phyloP scores from a whole-genome alignment of 306 rosid genomes.

The Casuarina glauca region DNA sequence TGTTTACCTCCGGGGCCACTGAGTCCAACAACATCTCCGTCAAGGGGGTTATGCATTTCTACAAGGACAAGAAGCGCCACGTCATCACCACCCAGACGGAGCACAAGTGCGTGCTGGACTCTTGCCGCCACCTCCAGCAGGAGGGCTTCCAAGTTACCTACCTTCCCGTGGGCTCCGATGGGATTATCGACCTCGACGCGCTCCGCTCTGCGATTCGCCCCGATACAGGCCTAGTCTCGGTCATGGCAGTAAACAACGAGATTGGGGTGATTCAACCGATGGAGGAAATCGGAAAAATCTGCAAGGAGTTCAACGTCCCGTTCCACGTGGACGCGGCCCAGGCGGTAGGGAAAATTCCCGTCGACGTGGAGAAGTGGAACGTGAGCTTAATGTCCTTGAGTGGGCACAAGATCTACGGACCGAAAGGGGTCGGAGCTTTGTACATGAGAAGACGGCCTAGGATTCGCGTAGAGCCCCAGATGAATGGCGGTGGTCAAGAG shows the following conservation, averaged over 20 bases:
- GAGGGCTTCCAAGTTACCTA: slow-evolving; percentile 85
- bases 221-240: slow-evolving; percentile 77
- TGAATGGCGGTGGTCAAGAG: slow-evolving; percentile 98
- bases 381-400: slow-evolving; percentile 91
- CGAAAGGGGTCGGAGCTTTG: slow-evolving; percentile 85
- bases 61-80: slow-evolving; percentile 78
- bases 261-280: slow-evolving; percentile 90
- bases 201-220: slow-evolving; percentile 69
- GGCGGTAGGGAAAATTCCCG: slow-evolving; percentile 84
- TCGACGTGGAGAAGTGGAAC: slow-evolving; percentile 87
- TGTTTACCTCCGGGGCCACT: slow-evolving; percentile 91
- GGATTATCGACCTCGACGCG: slow-evolving; percentile 67
- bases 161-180: slow-evolving; percentile 70
- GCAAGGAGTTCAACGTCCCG: slow-evolving; percentile 74
- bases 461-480: slow-evolving; percentile 96
- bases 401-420: slow-evolving; percentile 89
- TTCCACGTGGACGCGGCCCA: slow-evolving; percentile 97
- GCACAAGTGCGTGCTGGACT: slow-evolving; percentile 96
- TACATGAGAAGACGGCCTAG: slow-evolving; percentile 82
- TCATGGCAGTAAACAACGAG: slow-evolving; percentile 95
- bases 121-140: slow-evolving; percentile 91
- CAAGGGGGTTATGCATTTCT: slow-evolving; percentile 82
- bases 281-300: slow-evolving; percentile 77
- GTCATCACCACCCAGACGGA: slow-evolving; percentile 89
- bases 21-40: slow-evolving; percentile 82